Base-by-base conservation (phyloP, 1,139 yeast species). In the Yamadazyma trypodendri region DNA sequence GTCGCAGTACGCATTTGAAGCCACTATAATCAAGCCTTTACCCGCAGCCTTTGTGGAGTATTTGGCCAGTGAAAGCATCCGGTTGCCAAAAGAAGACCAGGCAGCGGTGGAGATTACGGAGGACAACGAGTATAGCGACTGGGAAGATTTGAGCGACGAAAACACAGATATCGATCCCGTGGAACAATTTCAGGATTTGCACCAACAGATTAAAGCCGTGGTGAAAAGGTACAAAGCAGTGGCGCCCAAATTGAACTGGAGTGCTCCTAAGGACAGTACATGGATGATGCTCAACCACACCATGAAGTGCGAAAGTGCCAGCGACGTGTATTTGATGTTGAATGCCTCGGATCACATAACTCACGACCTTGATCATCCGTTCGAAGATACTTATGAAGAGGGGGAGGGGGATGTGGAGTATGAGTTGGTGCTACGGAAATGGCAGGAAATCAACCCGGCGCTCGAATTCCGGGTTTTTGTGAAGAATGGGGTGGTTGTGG, bases 231-330 rank as follows among this genome's bases (percentile, higher is more conserved):
- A 75, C 65, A 52, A 85, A 18, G 57, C 79, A 1, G 89, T 89
- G 6, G 72, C 87, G 2, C 97, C 97, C 1, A 92, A 92, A 54
- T 67, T 92, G 48, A 92, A 92, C 64, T 92, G 98, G 98, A 87
- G 97, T 1, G 84, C 96, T 1, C 98, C 99, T 1, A 84, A 82
- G 52, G 99, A 92, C 60, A 88, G 97, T 6, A 75, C 80, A 1
- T 92, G 98, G 98, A 90, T 92, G 23, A 65, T 86, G 54, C 75
- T 94, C 2, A 82, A 85, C 25, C 84, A 86, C 50, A 73, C 86
- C 4, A 75, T 85, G 70, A 75, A 77, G 51, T 89, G 97, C 54
- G 70, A 63, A 12, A 72, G 71, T 24, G 79, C 84, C 0, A 75
- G 81, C 30, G 99, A 92, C 48, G 63, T 92, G 0, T 90, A 89